Evolutionary conservation across 108 stramenopile species (phyloP).

Genomic region (Cyclotella cryptica): DNA sequence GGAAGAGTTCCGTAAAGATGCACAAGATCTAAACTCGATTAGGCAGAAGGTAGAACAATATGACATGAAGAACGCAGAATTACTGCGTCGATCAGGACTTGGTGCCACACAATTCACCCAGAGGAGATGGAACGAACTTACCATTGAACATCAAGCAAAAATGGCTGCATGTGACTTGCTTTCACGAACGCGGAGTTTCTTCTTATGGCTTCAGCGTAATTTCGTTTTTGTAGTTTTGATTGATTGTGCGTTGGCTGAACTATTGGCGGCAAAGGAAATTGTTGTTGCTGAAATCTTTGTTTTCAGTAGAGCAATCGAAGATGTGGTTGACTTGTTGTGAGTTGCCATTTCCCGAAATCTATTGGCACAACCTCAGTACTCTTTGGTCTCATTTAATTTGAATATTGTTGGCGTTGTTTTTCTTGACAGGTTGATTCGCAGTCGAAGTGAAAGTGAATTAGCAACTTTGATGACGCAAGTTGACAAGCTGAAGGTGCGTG

Average conservation of each 20-base stretch:
- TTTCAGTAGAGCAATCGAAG: slow-evolving; percentile 87
- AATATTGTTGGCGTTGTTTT: not conserved
- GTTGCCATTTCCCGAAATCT: not conserved
- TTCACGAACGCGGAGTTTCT: slow-evolving; percentile 72
- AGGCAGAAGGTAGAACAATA: slow-evolving; percentile 87
- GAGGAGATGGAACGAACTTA: slow-evolving; percentile 79
- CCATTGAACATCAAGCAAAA: slow-evolving; percentile 74
- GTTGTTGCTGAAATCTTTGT: slow-evolving; percentile 86
- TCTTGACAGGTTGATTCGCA: slow-evolving; percentile 62
- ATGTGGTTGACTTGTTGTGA: slow-evolving; percentile 78
- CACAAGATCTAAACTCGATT: slow-evolving; percentile 60
- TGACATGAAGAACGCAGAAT: slow-evolving; percentile 89
- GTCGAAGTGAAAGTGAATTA: slow-evolving; percentile 82
- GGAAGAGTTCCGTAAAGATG: slow-evolving; percentile 78
- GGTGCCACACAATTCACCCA: slow-evolving; percentile 78
- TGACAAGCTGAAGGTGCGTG: slow-evolving; percentile 63
- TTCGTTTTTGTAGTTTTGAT: slow-evolving; percentile 84
- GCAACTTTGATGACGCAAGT: slow-evolving; percentile 86
- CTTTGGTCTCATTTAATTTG: not conserved
- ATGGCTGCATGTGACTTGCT: slow-evolving; percentile 65
- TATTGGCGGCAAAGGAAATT: slow-evolving; percentile 78
- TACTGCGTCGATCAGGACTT: slow-evolving; percentile 74
- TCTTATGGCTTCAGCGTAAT: slow-evolving; percentile 81
- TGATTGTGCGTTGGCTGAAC: slow-evolving; percentile 86
- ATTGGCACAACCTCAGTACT: not conserved